These are phyloP conservation scores for Penicillium sp. DNA, from an alignment of 2,329 filamentous ascomycete genomes.

Conservation along the genomic window DNA sequence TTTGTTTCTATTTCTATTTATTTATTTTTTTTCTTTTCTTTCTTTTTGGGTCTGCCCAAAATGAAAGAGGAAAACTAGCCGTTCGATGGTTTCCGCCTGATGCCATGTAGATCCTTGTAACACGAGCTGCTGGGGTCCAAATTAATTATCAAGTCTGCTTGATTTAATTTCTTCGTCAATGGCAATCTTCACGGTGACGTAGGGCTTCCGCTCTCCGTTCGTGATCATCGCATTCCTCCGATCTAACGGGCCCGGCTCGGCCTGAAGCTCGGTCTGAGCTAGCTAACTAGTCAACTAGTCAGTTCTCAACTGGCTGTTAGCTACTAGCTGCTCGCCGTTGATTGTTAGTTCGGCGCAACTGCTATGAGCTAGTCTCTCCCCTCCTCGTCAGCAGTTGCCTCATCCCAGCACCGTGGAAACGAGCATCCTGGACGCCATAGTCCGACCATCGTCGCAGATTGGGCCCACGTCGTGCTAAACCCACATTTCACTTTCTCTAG, in stretches of 20 bases:
- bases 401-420: slow-evolving; percentile 1
- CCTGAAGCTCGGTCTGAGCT: background rate
- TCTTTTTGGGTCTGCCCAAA: background rate
- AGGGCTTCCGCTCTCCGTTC: background rate
- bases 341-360: background rate
- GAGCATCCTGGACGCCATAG: slow-evolving; percentile 3
- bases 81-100: background rate
- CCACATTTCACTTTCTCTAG: slow-evolving; percentile 5
- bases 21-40: background rate
- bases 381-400: background rate
- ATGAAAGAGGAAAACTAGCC: background rate
- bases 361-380: background rate
- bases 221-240: slow-evolving; percentile 1
- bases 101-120: slow-evolving; percentile 3
- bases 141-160: background rate
- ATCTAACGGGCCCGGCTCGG: background rate
- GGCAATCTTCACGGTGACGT: slow-evolving; percentile 7
- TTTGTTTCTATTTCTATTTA: background rate
- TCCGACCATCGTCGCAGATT: slow-evolving; percentile 4
- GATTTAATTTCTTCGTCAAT: background rate
- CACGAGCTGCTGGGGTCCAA: slow-evolving; percentile 3
- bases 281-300: background rate
- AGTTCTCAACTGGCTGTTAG: background rate
- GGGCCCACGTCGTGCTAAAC: background rate
- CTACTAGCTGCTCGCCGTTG: background rate